A percentile compares a stretch with the other conserved stretches of the same genome.
Evolutionary conservation across 2,329 filamentous ascomycete genomes (phyloP).

Genomic region (Colletotrichum sojae): DNA sequence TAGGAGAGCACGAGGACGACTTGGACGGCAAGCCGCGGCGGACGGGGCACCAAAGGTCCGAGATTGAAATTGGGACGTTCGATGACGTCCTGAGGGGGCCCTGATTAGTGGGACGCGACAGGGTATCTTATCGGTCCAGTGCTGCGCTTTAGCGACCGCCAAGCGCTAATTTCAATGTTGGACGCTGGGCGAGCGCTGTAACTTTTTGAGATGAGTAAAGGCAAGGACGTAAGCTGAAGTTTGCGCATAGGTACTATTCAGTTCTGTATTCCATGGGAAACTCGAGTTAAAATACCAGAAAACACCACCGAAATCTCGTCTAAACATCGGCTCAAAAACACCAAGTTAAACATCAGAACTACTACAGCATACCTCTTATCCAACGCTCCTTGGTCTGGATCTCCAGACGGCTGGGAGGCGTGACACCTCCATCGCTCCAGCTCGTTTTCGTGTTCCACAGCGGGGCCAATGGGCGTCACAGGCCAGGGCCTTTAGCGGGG

Average conservation of each 20-base stretch:
- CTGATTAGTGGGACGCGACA: conserved; percentile 31
- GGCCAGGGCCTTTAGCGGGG: neutral
- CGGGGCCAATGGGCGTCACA: conserved; percentile 14
- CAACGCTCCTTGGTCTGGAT: neutral
- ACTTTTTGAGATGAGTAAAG: neutral
- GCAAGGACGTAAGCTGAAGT: neutral
- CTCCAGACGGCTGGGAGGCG: neutral
- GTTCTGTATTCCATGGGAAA: neutral
- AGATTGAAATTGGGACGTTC: conserved; percentile 39
- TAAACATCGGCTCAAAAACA: neutral
- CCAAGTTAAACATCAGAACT: neutral
- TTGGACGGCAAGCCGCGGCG: conserved; percentile 18
- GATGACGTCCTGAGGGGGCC: conserved; percentile 38
- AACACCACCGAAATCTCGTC: neutral
- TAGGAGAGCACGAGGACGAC: conserved; percentile 24
- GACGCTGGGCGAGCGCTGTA: neutral
- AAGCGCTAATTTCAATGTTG: conserved; percentile 25
- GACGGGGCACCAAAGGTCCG: conserved; percentile 34
- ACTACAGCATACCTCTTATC: neutral
- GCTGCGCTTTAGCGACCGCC: conserved; percentile 25
- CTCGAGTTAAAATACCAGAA: neutral
- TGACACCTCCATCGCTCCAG: conserved; percentile 4
- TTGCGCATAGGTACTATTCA: neutral
- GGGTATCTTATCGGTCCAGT: conserved; percentile 29
- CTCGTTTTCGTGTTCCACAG: conserved; percentile 33